Evolutionary conservation across 768 basidiomycete genomes (phyloP).

Genomic region (Naganishia vaughanmartiniae): DNA sequence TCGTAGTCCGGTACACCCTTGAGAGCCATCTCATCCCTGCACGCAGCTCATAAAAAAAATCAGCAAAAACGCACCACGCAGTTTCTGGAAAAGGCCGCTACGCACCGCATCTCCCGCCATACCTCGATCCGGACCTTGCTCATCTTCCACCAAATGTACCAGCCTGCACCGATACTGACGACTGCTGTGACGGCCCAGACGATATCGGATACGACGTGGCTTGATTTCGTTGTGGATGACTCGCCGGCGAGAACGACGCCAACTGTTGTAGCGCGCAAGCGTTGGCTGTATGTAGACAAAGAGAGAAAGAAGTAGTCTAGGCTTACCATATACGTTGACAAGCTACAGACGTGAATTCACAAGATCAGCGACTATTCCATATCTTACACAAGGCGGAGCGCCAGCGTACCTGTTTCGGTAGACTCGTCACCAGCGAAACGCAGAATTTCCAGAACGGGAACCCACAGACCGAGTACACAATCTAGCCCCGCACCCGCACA

Average conservation of each 20-base stretch:
- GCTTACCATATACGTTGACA: slow-evolving; percentile 17
- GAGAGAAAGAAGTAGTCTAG: not conserved
- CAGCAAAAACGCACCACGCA: too few species aligned
- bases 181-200: slow-evolving; percentile 68
- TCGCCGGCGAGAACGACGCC: slow-evolving; percentile 43
- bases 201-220: slow-evolving; percentile 64
- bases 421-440: slow-evolving; percentile 72
- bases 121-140: slow-evolving; percentile 50
- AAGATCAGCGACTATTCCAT: too few species aligned
- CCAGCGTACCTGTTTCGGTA: slow-evolving; percentile 67
- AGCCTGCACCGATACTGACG: slow-evolving; percentile 62
- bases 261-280: not conserved
- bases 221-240: slow-evolving; percentile 54
- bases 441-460: slow-evolving; percentile 65
- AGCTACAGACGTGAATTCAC: not conserved
- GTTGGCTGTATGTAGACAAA: slow-evolving; percentile 52
- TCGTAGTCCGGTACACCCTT: not conserved
- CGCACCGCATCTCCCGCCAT: slow-evolving; percentile 14
- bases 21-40: not conserved
- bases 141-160: slow-evolving; percentile 71
- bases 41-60: not conserved
- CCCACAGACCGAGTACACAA: slow-evolving; percentile 10
- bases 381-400: not conserved
- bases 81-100: not conserved
- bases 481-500: not conserved